These are phyloP conservation scores for Globisporangium yorkense DNA, from an alignment of 352 stramenopile genomes.

Conservation along the genomic window DNA sequence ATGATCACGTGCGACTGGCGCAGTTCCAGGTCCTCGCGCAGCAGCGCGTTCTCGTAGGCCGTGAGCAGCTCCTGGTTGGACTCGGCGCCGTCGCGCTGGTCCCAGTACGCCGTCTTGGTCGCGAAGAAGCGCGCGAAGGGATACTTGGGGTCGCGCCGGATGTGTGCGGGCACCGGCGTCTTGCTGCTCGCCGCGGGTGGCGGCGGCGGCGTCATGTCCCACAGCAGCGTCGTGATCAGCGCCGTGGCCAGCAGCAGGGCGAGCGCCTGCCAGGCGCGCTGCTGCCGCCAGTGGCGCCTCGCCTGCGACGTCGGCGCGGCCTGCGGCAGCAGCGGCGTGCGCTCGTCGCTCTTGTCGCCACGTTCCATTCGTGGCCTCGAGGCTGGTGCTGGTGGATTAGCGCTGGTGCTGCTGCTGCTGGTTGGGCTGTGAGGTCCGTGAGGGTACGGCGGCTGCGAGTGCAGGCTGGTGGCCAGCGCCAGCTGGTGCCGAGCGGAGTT, in stretches of 20 bases:
- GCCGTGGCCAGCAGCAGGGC: constrained; percentile 9
- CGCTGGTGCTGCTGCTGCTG: not conserved
- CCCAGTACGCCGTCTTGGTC: constrained; percentile 57
- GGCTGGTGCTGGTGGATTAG: too few species aligned
- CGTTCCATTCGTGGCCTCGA: not conserved
- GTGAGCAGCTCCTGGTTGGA: constrained; percentile 20
- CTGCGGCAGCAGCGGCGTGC: constrained; percentile 2
- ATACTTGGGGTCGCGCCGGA: constrained; percentile 12
- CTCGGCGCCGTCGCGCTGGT: constrained; percentile 26
- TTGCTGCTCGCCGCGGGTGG: not conserved
- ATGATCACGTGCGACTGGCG: constrained; percentile 54
- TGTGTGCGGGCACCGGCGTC: constrained; percentile 7
- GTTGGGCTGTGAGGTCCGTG: not conserved
- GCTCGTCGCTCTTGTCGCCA: not conserved
- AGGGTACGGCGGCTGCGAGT: too few species aligned
- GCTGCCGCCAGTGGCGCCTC: not conserved
- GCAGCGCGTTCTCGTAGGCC: constrained; percentile 16
- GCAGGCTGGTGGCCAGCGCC: too few species aligned
- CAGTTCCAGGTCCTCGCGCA: constrained; percentile 36
- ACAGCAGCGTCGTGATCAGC: constrained; percentile 13
- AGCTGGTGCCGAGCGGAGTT: too few species aligned
- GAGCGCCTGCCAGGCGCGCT: constrained; percentile 12
- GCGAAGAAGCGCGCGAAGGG: constrained; percentile 31
- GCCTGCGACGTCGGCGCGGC: constrained; percentile 4
- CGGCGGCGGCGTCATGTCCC: constrained; percentile 14